phyloP scores from a whole-genome alignment of 495 filamentous ascomycete genomes.

The Aspergillus kassunensis region DNA sequence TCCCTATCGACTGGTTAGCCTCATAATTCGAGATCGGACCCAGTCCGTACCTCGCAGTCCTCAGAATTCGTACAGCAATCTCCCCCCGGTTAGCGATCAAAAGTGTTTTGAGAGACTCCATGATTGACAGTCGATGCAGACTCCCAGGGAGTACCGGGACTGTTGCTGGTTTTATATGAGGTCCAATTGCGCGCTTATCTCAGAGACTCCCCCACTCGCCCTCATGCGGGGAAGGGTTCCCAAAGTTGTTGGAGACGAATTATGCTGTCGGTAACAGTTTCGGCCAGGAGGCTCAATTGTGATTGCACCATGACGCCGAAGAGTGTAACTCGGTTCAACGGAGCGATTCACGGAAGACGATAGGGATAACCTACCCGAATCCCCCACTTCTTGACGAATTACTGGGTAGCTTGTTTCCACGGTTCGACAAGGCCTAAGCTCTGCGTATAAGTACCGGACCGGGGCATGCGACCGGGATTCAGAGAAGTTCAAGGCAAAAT shows the following conservation, averaged over 20 bases:
- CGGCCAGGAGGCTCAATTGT: not conserved
- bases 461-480: not conserved
- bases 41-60: slow-evolving; percentile 15
- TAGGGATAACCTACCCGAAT: not conserved
- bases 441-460: slow-evolving; percentile 1
- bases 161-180: not conserved
- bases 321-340: not conserved
- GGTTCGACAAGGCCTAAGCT: not conserved
- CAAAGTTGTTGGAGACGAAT: not conserved
- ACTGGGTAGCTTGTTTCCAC: not conserved
- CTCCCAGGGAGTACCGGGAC: not conserved
- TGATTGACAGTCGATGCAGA: slow-evolving; percentile 5
- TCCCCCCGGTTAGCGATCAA: slow-evolving; percentile 54
- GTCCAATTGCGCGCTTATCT: not conserved
- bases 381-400: not conserved
- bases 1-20: slow-evolving; percentile 15
- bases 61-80: slow-evolving; percentile 37
- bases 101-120: slow-evolving; percentile 38
- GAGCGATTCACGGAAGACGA: not conserved
- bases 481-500: not conserved
- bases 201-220: not conserved
- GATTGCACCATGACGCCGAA: slow-evolving; percentile 9
- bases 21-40: not conserved
- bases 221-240: not conserved
- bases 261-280: not conserved